Evolutionary conservation across 805 yeast genomes (phyloP).

Genomic region (Cyberlindnera samutprakarnensis): DNA sequence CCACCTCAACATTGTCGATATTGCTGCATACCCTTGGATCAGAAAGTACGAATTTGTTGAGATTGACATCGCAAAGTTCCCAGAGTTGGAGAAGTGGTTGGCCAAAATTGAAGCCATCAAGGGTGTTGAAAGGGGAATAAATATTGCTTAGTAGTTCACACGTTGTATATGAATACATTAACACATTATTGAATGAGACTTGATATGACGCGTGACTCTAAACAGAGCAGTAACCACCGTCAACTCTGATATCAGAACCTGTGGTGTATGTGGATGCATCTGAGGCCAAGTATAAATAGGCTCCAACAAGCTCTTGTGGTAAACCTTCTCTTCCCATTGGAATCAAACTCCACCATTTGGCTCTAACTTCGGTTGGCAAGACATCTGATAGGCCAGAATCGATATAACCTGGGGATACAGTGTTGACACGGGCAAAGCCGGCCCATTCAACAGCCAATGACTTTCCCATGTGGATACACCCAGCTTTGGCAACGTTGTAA

Average conservation of each 20-base stretch:
- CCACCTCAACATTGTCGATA: conserved; percentile 52
- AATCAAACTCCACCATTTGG: conserved; percentile 41
- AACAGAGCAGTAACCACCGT: conserved; percentile 57
- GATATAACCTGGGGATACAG: conserved; percentile 83
- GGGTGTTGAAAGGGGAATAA: conserved; percentile 23
- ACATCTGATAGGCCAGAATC: conserved; percentile 57
- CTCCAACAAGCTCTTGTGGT: conserved; percentile 72
- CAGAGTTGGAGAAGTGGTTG: conserved; percentile 34
- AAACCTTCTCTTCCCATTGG: conserved; percentile 74
- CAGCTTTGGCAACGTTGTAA: conserved; percentile 42
- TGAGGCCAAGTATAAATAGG: conserved; percentile 71
- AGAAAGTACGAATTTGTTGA: conserved; percentile 5
- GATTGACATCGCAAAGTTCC: conserved; percentile 28
- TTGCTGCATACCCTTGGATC: conserved; percentile 43
- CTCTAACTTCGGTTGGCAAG: conserved; percentile 35
- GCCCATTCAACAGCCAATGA: conserved; percentile 65
- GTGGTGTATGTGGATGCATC: conserved; percentile 77
- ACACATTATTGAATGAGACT: too few species aligned
- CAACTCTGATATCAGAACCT: conserved; percentile 70
- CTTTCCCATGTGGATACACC: conserved; percentile 14
- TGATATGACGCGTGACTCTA: too few species aligned
- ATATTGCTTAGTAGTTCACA: too few species aligned
- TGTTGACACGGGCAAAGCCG: conserved; percentile 78
- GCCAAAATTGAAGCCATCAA: conserved; percentile 26
- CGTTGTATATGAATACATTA: too few species aligned